Conservation (phyloP, 768 basidiomycete genomes). For the Phlegmacium glaucopus region DNA sequence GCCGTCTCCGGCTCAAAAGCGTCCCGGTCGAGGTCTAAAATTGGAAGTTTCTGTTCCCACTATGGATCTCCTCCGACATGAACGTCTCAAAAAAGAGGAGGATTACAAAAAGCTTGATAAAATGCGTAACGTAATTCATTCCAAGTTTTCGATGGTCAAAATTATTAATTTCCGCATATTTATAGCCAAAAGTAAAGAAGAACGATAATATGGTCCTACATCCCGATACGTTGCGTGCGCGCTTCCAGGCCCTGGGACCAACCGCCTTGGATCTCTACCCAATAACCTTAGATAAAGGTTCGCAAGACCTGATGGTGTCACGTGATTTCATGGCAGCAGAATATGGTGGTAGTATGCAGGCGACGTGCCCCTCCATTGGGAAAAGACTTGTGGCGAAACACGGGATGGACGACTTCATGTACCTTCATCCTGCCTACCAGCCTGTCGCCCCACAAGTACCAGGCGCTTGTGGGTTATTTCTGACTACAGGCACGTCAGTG, state of each 20-base stretch:
- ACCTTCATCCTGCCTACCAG: conserved; percentile 19
- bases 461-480: conserved; percentile 28
- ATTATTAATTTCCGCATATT: not conserved
- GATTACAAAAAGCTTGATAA: conserved; percentile 9
- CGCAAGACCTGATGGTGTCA: conserved; percentile 3
- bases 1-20: not conserved
- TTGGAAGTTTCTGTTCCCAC: conserved; percentile 7
- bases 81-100: not conserved
- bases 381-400: conserved; percentile 16
- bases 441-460: conserved; percentile 26
- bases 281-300: conserved; percentile 2
- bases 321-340: conserved; percentile 14
- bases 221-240: not conserved
- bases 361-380: conserved; percentile 14
- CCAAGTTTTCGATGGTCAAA: not conserved
- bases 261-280: conserved; percentile 2
- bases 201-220: conserved; percentile 2
- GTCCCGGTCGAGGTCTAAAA: not conserved
- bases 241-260: not conserved
- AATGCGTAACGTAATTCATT: conserved; percentile 8
- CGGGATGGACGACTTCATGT: conserved; percentile 28
- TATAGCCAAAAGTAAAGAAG: conserved; percentile 10
- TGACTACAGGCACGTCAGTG: conserved; percentile 8
- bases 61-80: not conserved
- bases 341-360: conserved; percentile 22